Evolutionary conservation across 768 basidiomycete species (phyloP), one percentile per base, ranked within the genome.

Genomic region (Boletus pseudo-olivaceus): DNA sequence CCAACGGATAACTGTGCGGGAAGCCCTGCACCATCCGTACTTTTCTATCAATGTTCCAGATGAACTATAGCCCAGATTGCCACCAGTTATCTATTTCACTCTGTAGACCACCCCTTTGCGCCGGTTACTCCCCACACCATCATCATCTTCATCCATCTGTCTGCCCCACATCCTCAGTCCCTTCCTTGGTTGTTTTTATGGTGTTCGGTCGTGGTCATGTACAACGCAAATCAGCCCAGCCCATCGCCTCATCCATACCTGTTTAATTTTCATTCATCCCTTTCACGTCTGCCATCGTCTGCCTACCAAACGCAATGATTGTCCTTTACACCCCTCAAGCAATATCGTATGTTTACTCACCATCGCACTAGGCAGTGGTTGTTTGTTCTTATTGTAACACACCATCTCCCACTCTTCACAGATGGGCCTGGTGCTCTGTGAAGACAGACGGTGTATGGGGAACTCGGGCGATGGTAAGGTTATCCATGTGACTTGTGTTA

Each of bases 1-100:
- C 2, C 84, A 89, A 62, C 85, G 95, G 68, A 87, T 95, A 63
- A 86, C 87, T 35, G 95, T 98, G 44, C 82, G 84, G 68, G 87
- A 92, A 30, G 95, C 95, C 19, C 81, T 97, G 55, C 79, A 82
- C 48, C 95, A 97, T 65, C 89, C 88, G 5, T 98, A 93, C 72
- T 93, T 95, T 67, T 76, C 81, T 47, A 67, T 86, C 66, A 76
- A 75, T 68, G 82, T 89, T 58, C 77, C 87, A 38, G 76, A 82
- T 56, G 88, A 90, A 75, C 74, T 84, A 73, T 90, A 78, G 72
- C 72, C 63, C 64, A 62, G 33, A 58, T 63, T 68, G 68, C 56
- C 66, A 60, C 62, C 56, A 48, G 55, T 65, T 70, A 70, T 70
- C 68, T 70, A 72, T 70, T 57, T 66, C 61, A 54, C 58, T 53